Percentiles rank a stretch among this genome's conserved stretches.
phyloP scores from a whole-genome alignment of 805 yeast species.

The Barnettozyma wickerhamii region DNA sequence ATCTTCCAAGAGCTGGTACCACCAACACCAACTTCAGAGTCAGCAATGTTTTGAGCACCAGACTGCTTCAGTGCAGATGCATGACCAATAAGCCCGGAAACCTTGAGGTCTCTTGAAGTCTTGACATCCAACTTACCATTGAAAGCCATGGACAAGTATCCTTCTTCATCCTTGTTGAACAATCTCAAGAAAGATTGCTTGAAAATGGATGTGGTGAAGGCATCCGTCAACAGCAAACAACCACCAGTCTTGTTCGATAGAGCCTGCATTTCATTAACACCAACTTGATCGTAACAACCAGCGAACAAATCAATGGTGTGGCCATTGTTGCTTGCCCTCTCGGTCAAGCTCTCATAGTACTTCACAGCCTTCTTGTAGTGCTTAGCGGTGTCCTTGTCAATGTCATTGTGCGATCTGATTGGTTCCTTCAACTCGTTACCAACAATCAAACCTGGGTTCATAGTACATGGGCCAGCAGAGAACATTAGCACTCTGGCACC shows the following conservation, averaged over 20 bases:
- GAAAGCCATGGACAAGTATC: conserved; percentile 83
- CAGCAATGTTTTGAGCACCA: conserved; percentile 68
- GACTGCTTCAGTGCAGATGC: conserved; percentile 66
- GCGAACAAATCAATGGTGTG: conserved; percentile 89
- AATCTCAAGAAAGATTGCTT: conserved; percentile 87
- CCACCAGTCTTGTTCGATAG: conserved; percentile 88
- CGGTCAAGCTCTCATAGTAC: conserved; percentile 71
- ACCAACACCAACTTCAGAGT: conserved; percentile 91
- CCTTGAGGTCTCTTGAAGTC: conserved; percentile 81
- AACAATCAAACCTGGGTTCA: conserved; percentile 92
- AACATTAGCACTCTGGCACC: conserved; percentile 89
- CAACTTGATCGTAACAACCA: conserved; percentile 95
- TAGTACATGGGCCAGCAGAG: conserved; percentile 93
- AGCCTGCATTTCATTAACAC: conserved; percentile 89
- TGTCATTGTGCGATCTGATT: conserved; percentile 94
- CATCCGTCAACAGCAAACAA: conserved; percentile 79
- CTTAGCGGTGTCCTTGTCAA: conserved; percentile 85
- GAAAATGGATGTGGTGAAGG: conserved; percentile 92
- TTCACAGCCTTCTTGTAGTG: conserved; percentile 84
- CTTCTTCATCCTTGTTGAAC: conserved; percentile 83
- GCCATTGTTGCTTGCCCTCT: conserved; percentile 64
- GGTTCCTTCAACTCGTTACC: conserved; percentile 91
- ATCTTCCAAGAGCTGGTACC: conserved; percentile 86
- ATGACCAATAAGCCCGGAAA: conserved; percentile 92
- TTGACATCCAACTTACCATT: conserved; percentile 85